Conservation (phyloP, 768 basidiomycete species). For the Hypholoma sublateritium region DNA sequence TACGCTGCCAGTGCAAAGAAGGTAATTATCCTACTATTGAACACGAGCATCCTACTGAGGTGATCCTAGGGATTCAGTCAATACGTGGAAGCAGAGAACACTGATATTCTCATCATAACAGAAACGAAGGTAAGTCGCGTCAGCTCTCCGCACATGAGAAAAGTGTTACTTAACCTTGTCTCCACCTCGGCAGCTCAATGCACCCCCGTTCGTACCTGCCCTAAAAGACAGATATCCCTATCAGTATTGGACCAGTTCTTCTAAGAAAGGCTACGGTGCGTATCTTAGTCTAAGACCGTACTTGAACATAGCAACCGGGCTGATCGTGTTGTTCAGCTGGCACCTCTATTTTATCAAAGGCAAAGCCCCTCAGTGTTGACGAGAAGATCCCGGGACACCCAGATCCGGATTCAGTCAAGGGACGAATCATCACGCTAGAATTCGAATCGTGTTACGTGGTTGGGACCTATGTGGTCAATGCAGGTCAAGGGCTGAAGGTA, state of each 20-base stretch:
- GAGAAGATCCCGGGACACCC: constrained; percentile 77
- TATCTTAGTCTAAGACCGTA: background rate
- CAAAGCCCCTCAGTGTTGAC: constrained; percentile 64
- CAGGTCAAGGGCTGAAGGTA: constrained; percentile 76
- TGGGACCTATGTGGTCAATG: constrained; percentile 85
- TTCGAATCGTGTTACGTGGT: constrained; percentile 69
- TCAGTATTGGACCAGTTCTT: constrained; percentile 74
- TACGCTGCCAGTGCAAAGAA: constrained; percentile 77
- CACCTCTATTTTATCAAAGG: constrained; percentile 77
- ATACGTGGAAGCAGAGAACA: constrained; percentile 85
- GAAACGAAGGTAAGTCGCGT: constrained; percentile 70
- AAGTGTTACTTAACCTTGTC: constrained; percentile 3
- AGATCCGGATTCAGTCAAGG: constrained; percentile 60
- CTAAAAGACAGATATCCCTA: constrained; percentile 64
- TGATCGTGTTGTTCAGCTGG: constrained; percentile 51
- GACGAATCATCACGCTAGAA: constrained; percentile 82
- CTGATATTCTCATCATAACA: constrained; percentile 80
- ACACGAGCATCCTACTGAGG: background rate
- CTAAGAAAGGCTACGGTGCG: constrained; percentile 79
- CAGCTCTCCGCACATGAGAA: background rate
- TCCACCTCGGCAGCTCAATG: constrained; percentile 55
- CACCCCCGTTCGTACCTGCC: constrained; percentile 58
- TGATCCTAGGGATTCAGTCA: constrained; percentile 65
- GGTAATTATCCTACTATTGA: constrained; percentile 33
- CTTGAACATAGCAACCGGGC: background rate